A percentile compares a stretch with the other conserved stretches of the same genome.
phyloP scores from a whole-genome alignment of 176 grass and related monocot genomes.

The Alloteropsis semialata region DNA sequence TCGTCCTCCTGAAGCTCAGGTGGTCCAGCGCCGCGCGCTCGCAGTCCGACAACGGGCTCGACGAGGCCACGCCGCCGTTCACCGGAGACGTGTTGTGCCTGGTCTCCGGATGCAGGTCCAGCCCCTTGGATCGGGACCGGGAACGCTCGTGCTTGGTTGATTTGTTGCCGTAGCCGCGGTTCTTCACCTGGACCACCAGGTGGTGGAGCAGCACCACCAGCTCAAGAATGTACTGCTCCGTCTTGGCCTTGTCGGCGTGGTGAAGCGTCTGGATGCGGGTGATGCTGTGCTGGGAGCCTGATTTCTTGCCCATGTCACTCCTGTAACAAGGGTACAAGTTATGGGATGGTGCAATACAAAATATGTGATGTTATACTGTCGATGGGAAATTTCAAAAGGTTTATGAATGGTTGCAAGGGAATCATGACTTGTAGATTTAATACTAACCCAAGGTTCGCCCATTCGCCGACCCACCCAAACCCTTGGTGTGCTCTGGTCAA shows the following conservation, averaged over 20 bases:
- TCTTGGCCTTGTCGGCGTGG: conserved; percentile 76
- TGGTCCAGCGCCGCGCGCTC: conserved; percentile 55
- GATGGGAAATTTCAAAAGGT: not conserved
- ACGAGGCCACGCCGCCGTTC: not conserved
- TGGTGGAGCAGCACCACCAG: conserved; percentile 87
- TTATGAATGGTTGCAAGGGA: not conserved
- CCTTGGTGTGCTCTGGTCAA: conserved; percentile 88
- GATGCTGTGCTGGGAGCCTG: conserved; percentile 34
- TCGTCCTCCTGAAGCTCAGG: conserved; percentile 34
- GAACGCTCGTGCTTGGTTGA: conserved; percentile 21
- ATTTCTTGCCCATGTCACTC: conserved; percentile 70
- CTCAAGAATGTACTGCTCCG: conserved; percentile 68
- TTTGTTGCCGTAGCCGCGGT: conserved; percentile 61
- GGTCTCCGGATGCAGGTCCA: not conserved
- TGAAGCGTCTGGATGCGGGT: conserved; percentile 80
- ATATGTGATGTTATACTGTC: not conserved
- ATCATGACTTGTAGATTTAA: not conserved
- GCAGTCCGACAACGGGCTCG: conserved; percentile 31
- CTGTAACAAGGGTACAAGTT: conserved; percentile 32
- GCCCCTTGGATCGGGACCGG: conserved; percentile 12
- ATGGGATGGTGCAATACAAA: not conserved
- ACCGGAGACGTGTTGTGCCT: conserved; percentile 43
- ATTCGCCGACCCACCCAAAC: conserved; percentile 97
- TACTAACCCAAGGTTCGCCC: conserved; percentile 93
- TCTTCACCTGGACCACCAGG: conserved; percentile 85